phyloP scores from a whole-genome alignment of 257 asterid species.

The Prunella vulgaris region DNA sequence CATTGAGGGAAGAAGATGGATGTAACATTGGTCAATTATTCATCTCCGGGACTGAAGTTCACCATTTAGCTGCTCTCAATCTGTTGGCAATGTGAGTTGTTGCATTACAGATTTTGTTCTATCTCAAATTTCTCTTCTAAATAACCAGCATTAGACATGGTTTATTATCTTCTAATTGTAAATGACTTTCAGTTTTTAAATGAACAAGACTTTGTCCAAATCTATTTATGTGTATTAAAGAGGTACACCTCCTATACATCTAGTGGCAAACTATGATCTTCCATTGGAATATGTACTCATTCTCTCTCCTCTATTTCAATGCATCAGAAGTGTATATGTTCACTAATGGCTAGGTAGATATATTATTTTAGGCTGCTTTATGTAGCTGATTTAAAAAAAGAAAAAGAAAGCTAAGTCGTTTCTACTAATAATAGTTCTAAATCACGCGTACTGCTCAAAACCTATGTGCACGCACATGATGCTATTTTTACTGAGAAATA shows the following conservation, averaged over 20 bases:
- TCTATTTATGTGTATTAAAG: not conserved
- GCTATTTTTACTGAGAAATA: not conserved
- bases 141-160: not conserved
- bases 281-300: not conserved
- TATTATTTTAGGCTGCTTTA: slow-evolving; percentile 11
- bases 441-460: not conserved
- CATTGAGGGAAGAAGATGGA: slow-evolving; percentile 33
- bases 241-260: slow-evolving; percentile 10
- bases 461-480: not conserved
- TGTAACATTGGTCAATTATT: slow-evolving; percentile 44
- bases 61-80: slow-evolving; percentile 40
- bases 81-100: slow-evolving; percentile 48
- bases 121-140: not conserved
- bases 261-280: not conserved
- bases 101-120: slow-evolving; percentile 4
- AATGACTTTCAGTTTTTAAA: not conserved
- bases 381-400: not conserved
- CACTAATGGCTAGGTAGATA: not conserved
- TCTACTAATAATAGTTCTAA: not conserved
- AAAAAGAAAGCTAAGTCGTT: not conserved
- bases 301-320: not conserved
- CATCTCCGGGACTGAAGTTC: slow-evolving; percentile 53
- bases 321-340: not conserved
- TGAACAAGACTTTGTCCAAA: not conserved
- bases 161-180: not conserved